Evolutionary conservation across 805 yeast genomes (phyloP).

Genomic region (Cyberlindnera lachancei): DNA sequence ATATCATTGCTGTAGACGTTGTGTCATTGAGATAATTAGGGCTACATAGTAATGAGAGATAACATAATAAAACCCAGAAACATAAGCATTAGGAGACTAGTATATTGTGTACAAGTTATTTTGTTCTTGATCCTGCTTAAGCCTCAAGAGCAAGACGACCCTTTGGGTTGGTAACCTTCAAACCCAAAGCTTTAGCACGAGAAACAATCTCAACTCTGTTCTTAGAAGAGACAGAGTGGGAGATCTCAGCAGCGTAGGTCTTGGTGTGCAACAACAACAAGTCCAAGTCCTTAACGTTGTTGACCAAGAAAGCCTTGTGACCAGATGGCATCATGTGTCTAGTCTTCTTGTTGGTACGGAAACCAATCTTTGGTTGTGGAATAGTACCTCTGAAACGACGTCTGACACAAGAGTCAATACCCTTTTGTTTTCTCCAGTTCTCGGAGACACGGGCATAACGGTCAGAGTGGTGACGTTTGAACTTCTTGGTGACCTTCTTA

Average conservation of each 20-base stretch:
- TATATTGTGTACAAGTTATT: conserved; percentile 14
- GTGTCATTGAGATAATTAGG: too few species aligned
- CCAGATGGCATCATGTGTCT: conserved; percentile 94
- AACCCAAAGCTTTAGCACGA: conserved; percentile 97
- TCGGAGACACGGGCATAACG: conserved; percentile 97
- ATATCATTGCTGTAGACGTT: too few species aligned
- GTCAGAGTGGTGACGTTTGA: conserved; percentile 99
- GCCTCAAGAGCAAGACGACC: conserved; percentile 98
- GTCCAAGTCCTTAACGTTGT: conserved; percentile 91
- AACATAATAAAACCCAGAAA: conserved; percentile 15
- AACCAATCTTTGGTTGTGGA: conserved; percentile 99
- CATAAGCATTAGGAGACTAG: conserved; percentile 20
- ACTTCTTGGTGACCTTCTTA: conserved; percentile 97
- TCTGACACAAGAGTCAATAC: conserved; percentile 99
- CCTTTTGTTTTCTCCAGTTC: conserved; percentile 99
- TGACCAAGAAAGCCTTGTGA: conserved; percentile 93
- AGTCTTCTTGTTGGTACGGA: conserved; percentile 99
- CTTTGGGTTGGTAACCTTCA: conserved; percentile 98
- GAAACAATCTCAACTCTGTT: conserved; percentile 95
- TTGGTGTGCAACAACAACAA: conserved; percentile 93
- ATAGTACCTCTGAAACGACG: conserved; percentile 99
- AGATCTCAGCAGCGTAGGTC: conserved; percentile 99
- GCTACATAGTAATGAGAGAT: background rate
- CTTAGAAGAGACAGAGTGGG: conserved; percentile 96
- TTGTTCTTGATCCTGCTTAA: conserved; percentile 34